phyloP scores from a whole-genome alignment of 257 asterid species.

The Ophiorrhiza pumila region DNA sequence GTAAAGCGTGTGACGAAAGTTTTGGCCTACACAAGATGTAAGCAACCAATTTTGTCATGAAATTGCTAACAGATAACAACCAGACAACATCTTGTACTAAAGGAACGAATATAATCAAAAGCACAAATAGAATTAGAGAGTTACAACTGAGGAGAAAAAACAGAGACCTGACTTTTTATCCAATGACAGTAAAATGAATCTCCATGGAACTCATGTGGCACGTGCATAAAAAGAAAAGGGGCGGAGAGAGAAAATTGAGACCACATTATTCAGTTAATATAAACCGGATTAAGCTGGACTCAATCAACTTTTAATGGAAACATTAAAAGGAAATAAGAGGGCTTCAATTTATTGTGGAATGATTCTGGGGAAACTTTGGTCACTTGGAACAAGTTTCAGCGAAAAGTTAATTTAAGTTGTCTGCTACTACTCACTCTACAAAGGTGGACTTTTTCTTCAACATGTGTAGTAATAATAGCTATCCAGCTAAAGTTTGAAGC shows the following conservation, averaged over 20 bases:
- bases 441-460: neutral
- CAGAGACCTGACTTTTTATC: neutral
- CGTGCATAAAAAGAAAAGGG: neutral
- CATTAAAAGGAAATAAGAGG: neutral
- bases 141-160: neutral
- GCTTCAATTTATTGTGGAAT: neutral
- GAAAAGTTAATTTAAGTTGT: neutral
- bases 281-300: neutral
- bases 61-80: neutral
- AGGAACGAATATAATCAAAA: neutral
- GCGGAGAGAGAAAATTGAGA: neutral
- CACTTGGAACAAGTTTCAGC: neutral
- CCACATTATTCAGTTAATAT: neutral
- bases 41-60: slow-evolving; percentile 17
- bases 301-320: neutral
- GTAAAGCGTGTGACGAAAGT: slow-evolving; percentile 86
- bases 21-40: slow-evolving; percentile 61
- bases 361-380: neutral
- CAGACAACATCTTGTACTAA: neutral
- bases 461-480: neutral
- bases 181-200: neutral
- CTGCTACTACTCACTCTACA: neutral
- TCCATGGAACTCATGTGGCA: neutral
- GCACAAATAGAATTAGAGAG: neutral
- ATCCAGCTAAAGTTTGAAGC: neutral